Conservation (phyloP, 164 flowering plant genomes). For the Piper betle region DNA sequence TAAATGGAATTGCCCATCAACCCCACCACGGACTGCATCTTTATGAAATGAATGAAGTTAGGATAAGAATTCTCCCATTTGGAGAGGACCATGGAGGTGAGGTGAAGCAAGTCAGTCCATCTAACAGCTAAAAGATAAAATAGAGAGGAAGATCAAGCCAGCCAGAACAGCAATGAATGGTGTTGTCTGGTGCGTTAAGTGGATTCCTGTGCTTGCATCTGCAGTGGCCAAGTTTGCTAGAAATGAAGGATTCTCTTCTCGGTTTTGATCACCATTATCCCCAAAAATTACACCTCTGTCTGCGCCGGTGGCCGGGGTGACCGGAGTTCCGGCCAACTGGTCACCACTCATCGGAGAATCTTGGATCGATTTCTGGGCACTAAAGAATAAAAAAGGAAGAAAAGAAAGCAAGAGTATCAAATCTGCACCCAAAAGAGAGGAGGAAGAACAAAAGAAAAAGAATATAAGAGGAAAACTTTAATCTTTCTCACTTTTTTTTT, state of each 20-base stretch:
- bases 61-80: background rate
- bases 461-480: too few relatives aligned
- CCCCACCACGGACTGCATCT: background rate
- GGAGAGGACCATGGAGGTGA: background rate
- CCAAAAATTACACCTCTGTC: conserved; percentile 1
- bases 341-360: conserved; percentile 15
- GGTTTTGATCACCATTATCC: background rate
- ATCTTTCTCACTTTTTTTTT: background rate
- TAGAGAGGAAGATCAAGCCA: conserved; percentile 7
- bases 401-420: background rate
- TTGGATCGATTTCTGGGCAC: conserved; percentile 38
- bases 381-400: background rate
- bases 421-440: background rate
- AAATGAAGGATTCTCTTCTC: conserved; percentile 18
- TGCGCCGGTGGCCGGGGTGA: background rate
- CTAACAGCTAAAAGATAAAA: conserved; percentile 5
- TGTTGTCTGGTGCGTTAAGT: conserved; percentile 7
- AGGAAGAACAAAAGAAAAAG: background rate
- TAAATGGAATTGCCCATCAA: too few relatives aligned
- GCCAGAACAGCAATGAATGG: conserved; percentile 10
- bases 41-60: background rate
- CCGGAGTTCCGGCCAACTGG: conserved; percentile 3
- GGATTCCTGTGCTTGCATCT: conserved; percentile 13
- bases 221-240: conserved; percentile 24
- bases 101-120: background rate